Percentiles rank a stretch among this genome's conserved stretches.
Conservation (phyloP, 768 basidiomycete species). For the Boletus pseudopeckii region DNA sequence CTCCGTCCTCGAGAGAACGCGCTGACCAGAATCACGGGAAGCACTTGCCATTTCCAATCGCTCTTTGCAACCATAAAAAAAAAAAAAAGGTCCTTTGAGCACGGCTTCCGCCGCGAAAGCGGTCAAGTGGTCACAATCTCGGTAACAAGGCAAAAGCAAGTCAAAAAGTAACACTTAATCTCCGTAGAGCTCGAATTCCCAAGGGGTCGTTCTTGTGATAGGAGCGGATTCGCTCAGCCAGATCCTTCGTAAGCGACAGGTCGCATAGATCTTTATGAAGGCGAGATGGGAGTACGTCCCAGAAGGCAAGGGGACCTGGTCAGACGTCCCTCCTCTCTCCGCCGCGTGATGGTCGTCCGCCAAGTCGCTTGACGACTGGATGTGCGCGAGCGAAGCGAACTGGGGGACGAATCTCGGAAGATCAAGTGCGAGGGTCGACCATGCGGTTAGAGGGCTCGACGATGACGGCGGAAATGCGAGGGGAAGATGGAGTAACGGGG, state of each 20-base stretch:
- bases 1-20: constrained; percentile 12
- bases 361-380: constrained; percentile 20
- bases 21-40: constrained; percentile 13
- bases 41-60: constrained; percentile 20
- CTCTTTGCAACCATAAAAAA: constrained; percentile 12
- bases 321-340: constrained; percentile 18
- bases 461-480: constrained; percentile 58
- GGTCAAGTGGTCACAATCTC: constrained; percentile 16
- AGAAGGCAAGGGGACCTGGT: constrained; percentile 38
- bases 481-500: constrained; percentile 68
- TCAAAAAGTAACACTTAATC: constrained; percentile 24
- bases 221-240: constrained; percentile 66
- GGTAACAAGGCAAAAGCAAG: constrained; percentile 13
- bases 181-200: constrained; percentile 74
- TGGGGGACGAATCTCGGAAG: constrained; percentile 57
- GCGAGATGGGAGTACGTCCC: constrained; percentile 62
- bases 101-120: constrained; percentile 19
- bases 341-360: constrained; percentile 20
- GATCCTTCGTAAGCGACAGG: constrained; percentile 69
- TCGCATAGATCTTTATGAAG: constrained; percentile 76
- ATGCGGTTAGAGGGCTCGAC: constrained; percentile 59
- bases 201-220: constrained; percentile 49
- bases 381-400: constrained; percentile 50
- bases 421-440: constrained; percentile 63
- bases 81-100: constrained; percentile 2